Base-by-base conservation (phyloP, 2,329 filamentous ascomycete species). In the Talaromyces sp. region DNA sequence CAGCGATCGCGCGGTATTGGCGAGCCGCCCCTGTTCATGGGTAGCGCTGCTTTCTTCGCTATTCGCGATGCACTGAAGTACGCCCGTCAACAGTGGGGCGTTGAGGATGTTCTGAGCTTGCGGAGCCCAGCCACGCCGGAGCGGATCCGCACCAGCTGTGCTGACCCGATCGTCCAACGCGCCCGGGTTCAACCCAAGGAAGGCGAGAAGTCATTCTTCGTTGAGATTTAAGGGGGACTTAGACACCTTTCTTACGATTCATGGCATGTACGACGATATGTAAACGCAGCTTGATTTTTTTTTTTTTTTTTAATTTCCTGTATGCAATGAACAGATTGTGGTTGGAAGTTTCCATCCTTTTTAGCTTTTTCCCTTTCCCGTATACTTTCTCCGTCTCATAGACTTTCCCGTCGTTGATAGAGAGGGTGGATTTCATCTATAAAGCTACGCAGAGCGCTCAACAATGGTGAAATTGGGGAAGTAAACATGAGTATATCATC, bases 21-120 rank as follows among this genome's bases (percentile, higher is more conserved):
- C 2, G 86, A 88, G 68, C 86, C 86, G 4, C 86, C 86, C 0
- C 70, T 88, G 3, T 82, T 82, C 55, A 72, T 82, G 70, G 80
- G 80, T 3, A 78, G 77, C 32, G 76, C 76, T 0, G 79, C 80
- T 1, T 77, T 82, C 58, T 82, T 82, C 58, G 80, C 80, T 3
- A 76, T 82, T 42, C 72, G 80, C 14, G 79, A 82, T 60, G 80
- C 80, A 2, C 68, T 82, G n/a, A 77, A 74, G 56, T 77, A 77
- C 20, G 80, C 80, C 2, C 71, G 80, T 50, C 73, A 70, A 57
- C 72, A 80, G 62, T 79, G 78, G 67, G 76, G 73, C 0, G 73
- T 77, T 14, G 63, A 65, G 8, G 72, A 77, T 13, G 70, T 76
- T 3, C 60, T 82, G 52, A 68, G 66, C 4, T 62, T 82, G 51